Evolutionary conservation across 129 eudicot genomes (phyloP).

Genomic region (Lactuca sativa): DNA sequence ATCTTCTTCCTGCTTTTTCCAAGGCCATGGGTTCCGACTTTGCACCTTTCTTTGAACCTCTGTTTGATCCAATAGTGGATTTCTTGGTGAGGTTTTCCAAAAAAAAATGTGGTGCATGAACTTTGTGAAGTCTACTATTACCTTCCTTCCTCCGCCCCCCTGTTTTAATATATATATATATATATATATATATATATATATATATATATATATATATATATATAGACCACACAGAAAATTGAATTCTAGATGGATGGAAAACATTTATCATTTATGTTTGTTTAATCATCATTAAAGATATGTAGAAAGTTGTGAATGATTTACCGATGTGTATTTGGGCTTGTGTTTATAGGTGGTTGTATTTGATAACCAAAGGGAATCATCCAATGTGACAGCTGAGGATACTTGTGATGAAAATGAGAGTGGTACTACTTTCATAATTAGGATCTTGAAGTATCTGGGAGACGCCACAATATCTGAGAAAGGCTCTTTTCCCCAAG

Average conservation of each 20-base stretch:
- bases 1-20: constrained; percentile 92
- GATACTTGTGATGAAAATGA: constrained; percentile 54
- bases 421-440: constrained; percentile 70
- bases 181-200: too few relatives aligned
- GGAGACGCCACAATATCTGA: constrained; percentile 96
- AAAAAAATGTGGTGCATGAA: too few relatives aligned
- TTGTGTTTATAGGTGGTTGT: constrained; percentile 60
- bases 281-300: too few relatives aligned
- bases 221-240: too few relatives aligned
- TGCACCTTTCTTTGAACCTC: constrained; percentile 66
- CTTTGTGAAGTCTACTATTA: too few relatives aligned
- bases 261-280: too few relatives aligned
- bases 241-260: too few relatives aligned
- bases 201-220: too few relatives aligned
- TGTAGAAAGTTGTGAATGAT: too few relatives aligned
- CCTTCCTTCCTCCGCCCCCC: too few relatives aligned
- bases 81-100: constrained; percentile 58
- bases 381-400: constrained; percentile 36
- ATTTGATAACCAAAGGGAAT: constrained; percentile 58
- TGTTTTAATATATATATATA: too few relatives aligned
- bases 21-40: constrained; percentile 83
- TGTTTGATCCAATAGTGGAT: constrained; percentile 75
- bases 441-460: constrained; percentile 78
- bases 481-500: constrained; percentile 77
- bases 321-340: not conserved